Evolutionary conservation across 2,329 filamentous ascomycete species (phyloP), one percentile per base, ranked within the genome.

Genomic region (Epichloe elymi): DNA sequence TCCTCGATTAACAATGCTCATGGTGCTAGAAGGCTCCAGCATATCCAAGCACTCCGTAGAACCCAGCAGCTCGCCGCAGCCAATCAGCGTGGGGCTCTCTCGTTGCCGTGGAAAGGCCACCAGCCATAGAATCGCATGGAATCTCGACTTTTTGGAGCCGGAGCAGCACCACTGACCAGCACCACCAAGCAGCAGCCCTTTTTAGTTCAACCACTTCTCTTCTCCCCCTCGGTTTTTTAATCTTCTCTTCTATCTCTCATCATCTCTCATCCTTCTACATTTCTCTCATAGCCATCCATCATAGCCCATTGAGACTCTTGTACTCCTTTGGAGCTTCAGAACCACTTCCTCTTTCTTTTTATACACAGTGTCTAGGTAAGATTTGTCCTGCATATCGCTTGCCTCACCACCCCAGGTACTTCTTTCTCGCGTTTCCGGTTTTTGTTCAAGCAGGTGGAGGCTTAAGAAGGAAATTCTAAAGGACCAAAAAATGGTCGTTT

Each of bases 121-220:
- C 54, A 62, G 59, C 63, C 67, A 64, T 71, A 64, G 69, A 71
- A 71, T 70, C 69, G 59, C 65, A 71, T 71, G 69, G 69, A 71
- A 71, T 66, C 67, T 64, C 65, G 62, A 60, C 57, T 57, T 59
- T 54, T 55, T 55, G 59, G 60, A 60, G 59, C 60, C 51, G 30
- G 26, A 53, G 38, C 41, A 45, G 39, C 48, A 43, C 46, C 26
- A 30, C 26, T 30, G 26, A 30, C 26, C 37, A 51, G 46, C 46
- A 50, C 49, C 49, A 60, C 41, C 51, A 51, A 51, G 56, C 47
- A 58, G 54, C 54, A 51, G 56, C 59, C 66, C 65, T 67, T 69
- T 69, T 66, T 66, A 63, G 58, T 60, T 57, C 50, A 57, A 53
- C 55, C 36, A 58, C 50, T 53, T 60, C 49, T 57, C 53, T 56